These are phyloP conservation scores for Pichia paraexigua DNA, from an alignment of 805 yeast genomes.

Conservation along the genomic window DNA sequence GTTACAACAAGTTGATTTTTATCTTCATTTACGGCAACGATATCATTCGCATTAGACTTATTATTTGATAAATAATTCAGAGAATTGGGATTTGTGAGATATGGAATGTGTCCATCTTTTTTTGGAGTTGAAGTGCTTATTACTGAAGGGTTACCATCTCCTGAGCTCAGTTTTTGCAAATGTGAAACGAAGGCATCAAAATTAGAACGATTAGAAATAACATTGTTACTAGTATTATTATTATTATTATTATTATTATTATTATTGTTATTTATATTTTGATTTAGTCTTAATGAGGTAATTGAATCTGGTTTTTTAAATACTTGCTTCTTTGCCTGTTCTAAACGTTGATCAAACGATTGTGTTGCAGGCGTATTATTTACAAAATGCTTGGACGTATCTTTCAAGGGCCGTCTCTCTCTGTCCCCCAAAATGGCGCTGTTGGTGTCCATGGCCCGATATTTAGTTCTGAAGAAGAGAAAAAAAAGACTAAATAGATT, in stretches of 20 bases:
- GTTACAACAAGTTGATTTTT: conserved; percentile 7
- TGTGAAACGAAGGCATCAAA: background rate
- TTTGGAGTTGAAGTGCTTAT: conserved; percentile 15
- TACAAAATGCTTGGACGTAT: conserved; percentile 22
- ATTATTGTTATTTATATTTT: background rate
- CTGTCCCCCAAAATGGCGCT: background rate
- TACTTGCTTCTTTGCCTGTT: background rate
- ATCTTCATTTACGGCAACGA: background rate
- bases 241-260: background rate
- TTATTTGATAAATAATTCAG: background rate
- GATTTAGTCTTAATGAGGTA: background rate
- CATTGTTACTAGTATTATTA: background rate
- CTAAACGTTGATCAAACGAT: background rate
- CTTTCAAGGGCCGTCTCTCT: conserved; percentile 21
- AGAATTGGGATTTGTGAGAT: conserved; percentile 1
- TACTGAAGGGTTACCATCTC: conserved; percentile 3
- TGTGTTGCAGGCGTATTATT: conserved; percentile 8
- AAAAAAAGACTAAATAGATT: background rate
- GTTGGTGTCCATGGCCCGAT: background rate
- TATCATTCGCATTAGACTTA: background rate
- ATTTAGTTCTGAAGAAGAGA: background rate
- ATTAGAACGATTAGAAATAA: background rate
- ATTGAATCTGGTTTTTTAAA: background rate
- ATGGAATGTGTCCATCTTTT: conserved; percentile 12
- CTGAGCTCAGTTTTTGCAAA: conserved; percentile 6